phyloP scores from a whole-genome alignment of 2,329 filamentous ascomycete species.

The Acarospora socialis region DNA sequence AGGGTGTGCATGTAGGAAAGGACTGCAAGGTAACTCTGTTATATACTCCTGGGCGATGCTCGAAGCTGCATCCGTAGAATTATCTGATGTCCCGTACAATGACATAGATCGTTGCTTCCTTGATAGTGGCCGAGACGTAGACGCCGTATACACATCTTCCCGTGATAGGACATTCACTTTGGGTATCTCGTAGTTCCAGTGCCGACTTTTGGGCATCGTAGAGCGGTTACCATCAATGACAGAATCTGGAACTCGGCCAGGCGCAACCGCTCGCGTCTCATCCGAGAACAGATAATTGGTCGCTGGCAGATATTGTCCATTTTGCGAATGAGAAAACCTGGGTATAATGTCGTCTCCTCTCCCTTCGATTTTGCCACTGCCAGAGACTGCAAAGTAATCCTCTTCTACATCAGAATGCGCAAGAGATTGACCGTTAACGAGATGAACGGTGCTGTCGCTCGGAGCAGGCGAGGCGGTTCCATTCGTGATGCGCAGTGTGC shows the following conservation, averaged over 20 bases:
- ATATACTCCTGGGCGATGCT: slow-evolving; percentile 19
- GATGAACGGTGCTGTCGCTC: background rate
- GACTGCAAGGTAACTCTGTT: slow-evolving; percentile 18
- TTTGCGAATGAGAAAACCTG: too few relatives aligned
- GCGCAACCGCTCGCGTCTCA: too few relatives aligned
- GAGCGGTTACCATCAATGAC: too few relatives aligned
- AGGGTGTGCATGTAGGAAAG: slow-evolving; percentile 11
- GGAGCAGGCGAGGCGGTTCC: slow-evolving; percentile 7
- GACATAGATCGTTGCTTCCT: slow-evolving; percentile 10
- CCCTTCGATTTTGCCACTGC: slow-evolving; percentile 8
- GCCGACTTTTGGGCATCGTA: too few relatives aligned
- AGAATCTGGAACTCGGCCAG: too few relatives aligned
- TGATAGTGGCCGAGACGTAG: background rate
- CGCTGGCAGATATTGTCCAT: too few relatives aligned
- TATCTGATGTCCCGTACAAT: slow-evolving; percentile 15
- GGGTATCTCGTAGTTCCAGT: background rate
- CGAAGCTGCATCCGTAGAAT: slow-evolving; percentile 13
- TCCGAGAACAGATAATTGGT: too few relatives aligned
- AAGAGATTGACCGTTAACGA: slow-evolving; percentile 1
- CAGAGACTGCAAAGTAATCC: slow-evolving; percentile 12
- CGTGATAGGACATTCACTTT: background rate
- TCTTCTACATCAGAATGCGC: slow-evolving; percentile 6
- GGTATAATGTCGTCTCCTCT: too few relatives aligned
- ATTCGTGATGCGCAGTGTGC: slow-evolving; percentile 13
- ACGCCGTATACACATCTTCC: background rate